A percentile compares a stretch with the other conserved stretches of the same genome.
These are phyloP conservation scores for Glebionis coronaria DNA, from an alignment of 129 eudicot genomes.

Conservation along the genomic window DNA sequence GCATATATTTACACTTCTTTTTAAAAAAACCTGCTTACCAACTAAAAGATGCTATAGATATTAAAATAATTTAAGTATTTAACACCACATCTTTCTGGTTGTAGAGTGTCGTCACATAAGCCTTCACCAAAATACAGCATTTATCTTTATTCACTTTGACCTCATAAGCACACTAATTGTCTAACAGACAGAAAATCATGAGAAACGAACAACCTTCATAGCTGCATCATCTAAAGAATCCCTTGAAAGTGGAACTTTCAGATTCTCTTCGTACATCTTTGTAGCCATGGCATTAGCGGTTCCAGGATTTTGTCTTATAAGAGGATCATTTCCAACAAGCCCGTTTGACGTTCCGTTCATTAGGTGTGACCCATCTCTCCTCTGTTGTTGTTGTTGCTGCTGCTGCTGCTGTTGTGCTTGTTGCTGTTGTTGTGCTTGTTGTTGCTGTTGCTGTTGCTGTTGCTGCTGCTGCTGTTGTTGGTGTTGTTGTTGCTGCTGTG, in stretches of 20 bases:
- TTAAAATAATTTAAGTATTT: neutral
- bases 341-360: conserved; percentile 75
- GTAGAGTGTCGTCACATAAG: neutral
- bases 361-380: conserved; percentile 82
- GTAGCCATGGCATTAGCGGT: conserved; percentile 85
- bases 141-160: neutral
- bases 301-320: conserved; percentile 78
- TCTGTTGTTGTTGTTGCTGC: conserved; percentile 71
- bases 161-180: neutral
- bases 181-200: neutral
- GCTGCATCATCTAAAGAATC: conserved; percentile 72
- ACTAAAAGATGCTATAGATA: neutral
- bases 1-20: neutral
- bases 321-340: conserved; percentile 76
- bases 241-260: conserved; percentile 63
- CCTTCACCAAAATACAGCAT: neutral
- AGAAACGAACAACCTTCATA: conserved; percentile 59
- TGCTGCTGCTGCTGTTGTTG: conserved; percentile 59
- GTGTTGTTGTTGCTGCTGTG: conserved; percentile 56
- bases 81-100: neutral
- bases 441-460: conserved; percentile 66
- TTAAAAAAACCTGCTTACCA: neutral
- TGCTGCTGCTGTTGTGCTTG: conserved; percentile 56
- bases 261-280: conserved; percentile 86
- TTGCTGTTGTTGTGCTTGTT: conserved; percentile 55